Base-by-base conservation (phyloP, 1,284 basidiomycete genomes). In the Fomes fomentarius region DNA sequence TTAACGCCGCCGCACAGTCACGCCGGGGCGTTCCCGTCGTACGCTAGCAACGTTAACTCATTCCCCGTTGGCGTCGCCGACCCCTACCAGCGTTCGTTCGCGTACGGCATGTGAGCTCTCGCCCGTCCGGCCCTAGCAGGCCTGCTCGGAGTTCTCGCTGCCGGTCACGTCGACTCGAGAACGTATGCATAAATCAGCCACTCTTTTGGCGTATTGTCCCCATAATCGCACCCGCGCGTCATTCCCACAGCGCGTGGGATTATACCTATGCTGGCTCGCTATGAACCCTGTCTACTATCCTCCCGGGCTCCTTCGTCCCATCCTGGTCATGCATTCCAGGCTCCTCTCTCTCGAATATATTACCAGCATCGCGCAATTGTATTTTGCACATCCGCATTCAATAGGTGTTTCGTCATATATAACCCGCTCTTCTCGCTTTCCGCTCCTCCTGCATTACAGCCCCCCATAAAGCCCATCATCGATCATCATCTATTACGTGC, bases 81-180 rank as follows among this genome's bases (percentile, higher is more conserved):
- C 71, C 87, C 86, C 35, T 92, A 92, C 76, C 86, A 88, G 74
- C 79, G 83, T 65, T 76, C 77, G 61, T 92, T 88, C 66, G 87
- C 83, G 55, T 92, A 92, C 63, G 84, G 86, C 67, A 90, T 91
- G 87, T 91, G 79, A 85, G 69, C 25, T 21, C n/a, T n/a, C n/a
- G n/a, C n/a, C n/a, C 52, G 47, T 33, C 50, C 24, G n/a, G 25
- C 33, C 38, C 44, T 51, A 44, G 48, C 44, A 21, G 40, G 34
- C 61, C 51, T 39, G 45, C 51, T 45, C 46, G 49, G 52, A 52
- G 47, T 63, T 54, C 21, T 45, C 58, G 54, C 58, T 43, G 33
- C 34, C 15, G 42, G 59, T 56, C 56, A 37, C 38, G 41, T 47
- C 47, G 46, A 43, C 37, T 28, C 48, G 42, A 38, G 56, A 57